A percentile compares a stretch with the other conserved stretches of the same genome.
Evolutionary conservation across 2,329 filamentous ascomycete species (phyloP).

Genomic region (Aspergillus aculeatinus): DNA sequence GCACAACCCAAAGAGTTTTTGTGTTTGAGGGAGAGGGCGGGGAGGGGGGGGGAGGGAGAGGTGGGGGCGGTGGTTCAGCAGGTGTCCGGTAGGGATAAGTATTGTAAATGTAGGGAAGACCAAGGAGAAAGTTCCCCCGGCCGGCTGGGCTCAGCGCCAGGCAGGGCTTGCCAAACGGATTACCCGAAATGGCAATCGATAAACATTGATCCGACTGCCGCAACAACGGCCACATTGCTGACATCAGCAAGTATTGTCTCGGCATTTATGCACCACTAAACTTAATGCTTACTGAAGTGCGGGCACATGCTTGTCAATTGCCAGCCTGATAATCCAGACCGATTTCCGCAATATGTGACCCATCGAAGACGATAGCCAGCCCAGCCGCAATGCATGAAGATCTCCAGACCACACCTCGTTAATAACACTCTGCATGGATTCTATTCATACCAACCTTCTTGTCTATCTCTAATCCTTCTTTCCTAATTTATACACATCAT

Average conservation of each 20-base stretch:
- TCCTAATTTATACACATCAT: slow-evolving; percentile 37
- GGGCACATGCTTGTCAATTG: slow-evolving; percentile 14
- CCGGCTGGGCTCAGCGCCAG: not conserved
- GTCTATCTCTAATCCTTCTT: not conserved
- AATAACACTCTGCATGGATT: slow-evolving; percentile 1
- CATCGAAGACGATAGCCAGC: too few relatives aligned
- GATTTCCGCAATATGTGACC: not conserved
- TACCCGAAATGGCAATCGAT: slow-evolving; percentile 40
- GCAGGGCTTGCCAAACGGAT: slow-evolving; percentile 19
- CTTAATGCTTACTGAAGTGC: too few relatives aligned
- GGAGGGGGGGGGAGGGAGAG: slow-evolving; percentile 4
- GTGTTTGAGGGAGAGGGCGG: slow-evolving; percentile 16
- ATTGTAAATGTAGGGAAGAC: slow-evolving; percentile 12
- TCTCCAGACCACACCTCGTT: not conserved
- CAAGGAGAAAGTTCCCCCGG: slow-evolving; percentile 27
- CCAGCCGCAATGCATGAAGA: not conserved
- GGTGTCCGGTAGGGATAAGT: not conserved
- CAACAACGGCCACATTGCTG: slow-evolving; percentile 27
- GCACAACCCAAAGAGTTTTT: slow-evolving; percentile 20
- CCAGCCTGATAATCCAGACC: slow-evolving; percentile 18
- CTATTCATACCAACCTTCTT: not conserved
- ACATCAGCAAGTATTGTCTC: slow-evolving; percentile 23
- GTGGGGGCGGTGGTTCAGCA: slow-evolving; percentile 1
- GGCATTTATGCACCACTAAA: not conserved
- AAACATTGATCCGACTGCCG: slow-evolving; percentile 35